Base-by-base conservation (phyloP, 306 rosid genomes). In the Vachellia collinsii region DNA sequence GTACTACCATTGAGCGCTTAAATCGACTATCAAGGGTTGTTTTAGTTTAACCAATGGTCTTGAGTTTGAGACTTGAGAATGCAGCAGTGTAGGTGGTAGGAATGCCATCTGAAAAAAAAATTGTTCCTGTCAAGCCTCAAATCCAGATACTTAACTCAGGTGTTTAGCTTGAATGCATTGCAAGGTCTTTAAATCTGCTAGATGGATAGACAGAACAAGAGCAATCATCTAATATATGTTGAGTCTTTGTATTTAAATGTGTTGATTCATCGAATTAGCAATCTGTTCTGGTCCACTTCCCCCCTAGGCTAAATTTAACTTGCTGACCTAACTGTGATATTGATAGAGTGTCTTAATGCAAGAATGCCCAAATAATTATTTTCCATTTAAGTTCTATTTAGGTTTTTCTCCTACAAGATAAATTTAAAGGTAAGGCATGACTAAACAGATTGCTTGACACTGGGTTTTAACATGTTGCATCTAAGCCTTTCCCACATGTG, bases 91-190 rank as follows among this genome's bases (percentile, higher is more conserved):
- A 29, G 1, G 34, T 2, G 34, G 34, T 29, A 29, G 34, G 34
- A 29, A 29, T 29, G 34, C 34, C 34, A 29, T 29, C 34, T 29
- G 34, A 29, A 29, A 29, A 29, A 29, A 29, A 29, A 29, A 29
- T 29, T 29, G 34, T 29, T 29, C 34, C 34, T 29, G 34, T 29
- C 34, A 29, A 0, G 34, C 34, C 34, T 29, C 34, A 29, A 29
- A 29, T 29, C 34, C 34, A 29, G 34, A 29, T 69, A 69, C 38
- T 44, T 6, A 13, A n/a, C 41, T 46, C 36, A 22, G 75, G 16
- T 70, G 66, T 70, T 1, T 17, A 20, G 67, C 22, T 72, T 62
- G 83, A 38, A 12, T 59, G 70, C 22, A 42, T 42, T 46, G 62
- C 47, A 42, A 41, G 53, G 43, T 48, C 69, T 41, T 25, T 47